Evolutionary conservation across 495 filamentous ascomycete genomes (phyloP), one percentile per base, ranked within the genome.

Genomic region (Collariella sp.): DNA sequence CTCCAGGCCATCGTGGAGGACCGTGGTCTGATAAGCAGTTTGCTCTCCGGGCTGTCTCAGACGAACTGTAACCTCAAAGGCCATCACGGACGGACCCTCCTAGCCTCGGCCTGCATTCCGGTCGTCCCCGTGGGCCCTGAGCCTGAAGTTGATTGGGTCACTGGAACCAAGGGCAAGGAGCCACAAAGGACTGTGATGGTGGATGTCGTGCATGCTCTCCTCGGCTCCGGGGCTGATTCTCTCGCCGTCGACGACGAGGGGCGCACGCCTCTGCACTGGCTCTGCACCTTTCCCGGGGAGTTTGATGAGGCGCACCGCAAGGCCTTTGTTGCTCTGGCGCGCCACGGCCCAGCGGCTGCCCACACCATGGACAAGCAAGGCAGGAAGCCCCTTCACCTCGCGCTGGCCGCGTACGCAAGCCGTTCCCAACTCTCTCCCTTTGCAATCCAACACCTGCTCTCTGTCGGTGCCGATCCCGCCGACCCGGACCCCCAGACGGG

Each of bases 241-340:
- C 50, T 52, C 40, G 5, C 18, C 13, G 15, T 26, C 29, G 59
- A 62, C 33, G 41, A 52, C 15, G 18, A 38, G 1, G 55, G 59
- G 3, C 26, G 38, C 34, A 49, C 43, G 2, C 59, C 59, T 18
- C 52, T 62, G 2, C 59, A 58, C 44, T 45, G 50, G 41, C 12
- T 52, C 50, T 44, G 50, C 50, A 52, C 50, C 2, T 38, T 44
- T n/a, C 29, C 26, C 6, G 40, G 19, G 0, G 0, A 12, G 2
- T 38, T 52, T 31, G 20, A 44, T 7, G 10, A 23, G n/a, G 16
- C 26, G 9, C 31, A 45, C 50, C 41, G 40, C 24, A 26, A 33
- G 4, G 41, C 50, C 19, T 52, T 45, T 41, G 29, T 12, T 16
- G 40, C 50, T 11, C 50, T 52, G 5, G 15, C 16, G 2, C 12